Base-by-base conservation (phyloP, 306 rosid genomes). In the Cicer arietinum region DNA sequence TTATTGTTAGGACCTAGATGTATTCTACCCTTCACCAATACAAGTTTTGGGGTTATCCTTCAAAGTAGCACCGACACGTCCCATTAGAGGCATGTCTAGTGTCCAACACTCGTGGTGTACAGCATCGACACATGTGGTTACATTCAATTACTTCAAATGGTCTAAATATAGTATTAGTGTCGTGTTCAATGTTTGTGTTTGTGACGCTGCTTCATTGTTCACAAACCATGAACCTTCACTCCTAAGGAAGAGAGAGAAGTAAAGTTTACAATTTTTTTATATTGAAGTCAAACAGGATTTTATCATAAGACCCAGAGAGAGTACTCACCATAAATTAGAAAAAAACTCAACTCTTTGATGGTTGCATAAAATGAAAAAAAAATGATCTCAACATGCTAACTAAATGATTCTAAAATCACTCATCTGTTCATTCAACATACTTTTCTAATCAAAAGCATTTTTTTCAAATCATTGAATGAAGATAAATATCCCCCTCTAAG, bases 351-450 rank as follows among this genome's bases (percentile, higher is more conserved):
- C 37, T 56, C 13, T 9, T 56, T 20, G 62, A 50, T 17, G 53
- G n/a, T 44, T 35, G 14, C 44, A 50, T 63, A 77, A 4, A 7
- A 56, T 39, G 8, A 20, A 20, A 9, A 60, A 9, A 39, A 1
- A 62, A 39, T 62, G 6, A 37, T 25, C 17, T 2, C 16, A 45
- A 77, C 18, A 52, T 35, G 22, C 37, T 46, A 46, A 43, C 42
- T 14, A 42, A 52, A 7, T 44, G 22, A 60, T 68, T 52, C 30
- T 37, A 17, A 53, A 60, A 62, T 51, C 64, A 75, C 58, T 30
- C 50, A 43, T 70, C 44, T 14, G 43, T 68, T 80, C 63, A 69
- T 62, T 81, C 20, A 58, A 16, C 43, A 64, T 46, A 12, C 11
- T 46, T 76, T n/a, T 51, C 10, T 44, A 45, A 66, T 45, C 1